Conservation (phyloP, 2,329 filamentous ascomycete species). For the Stemphylium vesicarium region DNA sequence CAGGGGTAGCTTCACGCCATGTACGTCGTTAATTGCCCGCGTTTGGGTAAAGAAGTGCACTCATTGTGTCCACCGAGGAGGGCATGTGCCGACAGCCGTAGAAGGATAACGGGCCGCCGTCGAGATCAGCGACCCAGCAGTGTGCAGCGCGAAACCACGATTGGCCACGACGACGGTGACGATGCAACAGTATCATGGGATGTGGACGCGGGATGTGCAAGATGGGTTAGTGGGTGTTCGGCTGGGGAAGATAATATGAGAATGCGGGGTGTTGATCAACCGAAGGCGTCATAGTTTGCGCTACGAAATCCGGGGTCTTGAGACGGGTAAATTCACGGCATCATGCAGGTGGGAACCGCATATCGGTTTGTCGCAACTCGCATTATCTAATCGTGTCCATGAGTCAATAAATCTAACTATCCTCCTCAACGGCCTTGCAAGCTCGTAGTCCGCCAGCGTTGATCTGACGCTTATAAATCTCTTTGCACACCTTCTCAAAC, state of each 20-base stretch:
- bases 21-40: conserved; percentile 1
- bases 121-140: not conserved
- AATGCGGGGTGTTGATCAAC: conserved; percentile 14
- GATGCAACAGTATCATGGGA: conserved; percentile 5
- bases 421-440: not conserved
- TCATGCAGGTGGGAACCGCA: not conserved
- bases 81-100: conserved; percentile 2
- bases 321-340: not conserved
- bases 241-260: conserved; percentile 1
- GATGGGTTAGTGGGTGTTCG: not conserved
- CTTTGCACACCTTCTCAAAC: not conserved
- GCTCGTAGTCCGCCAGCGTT: not conserved
- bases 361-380: not conserved
- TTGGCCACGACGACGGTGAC: conserved; percentile 1
- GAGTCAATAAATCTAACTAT: not conserved
- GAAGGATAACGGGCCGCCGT: conserved; percentile 9
- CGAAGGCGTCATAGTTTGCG: conserved; percentile 2
- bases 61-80: not conserved
- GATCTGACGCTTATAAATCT: not conserved
- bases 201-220: not conserved
- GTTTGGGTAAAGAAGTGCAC: not conserved
- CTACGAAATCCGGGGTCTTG: not conserved
- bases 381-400: too few species aligned
- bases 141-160: not conserved
- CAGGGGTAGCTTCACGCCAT: conserved; percentile 13